phyloP scores from a whole-genome alignment of 345 rosid genomes.

The Ailanthus altissimus region DNA sequence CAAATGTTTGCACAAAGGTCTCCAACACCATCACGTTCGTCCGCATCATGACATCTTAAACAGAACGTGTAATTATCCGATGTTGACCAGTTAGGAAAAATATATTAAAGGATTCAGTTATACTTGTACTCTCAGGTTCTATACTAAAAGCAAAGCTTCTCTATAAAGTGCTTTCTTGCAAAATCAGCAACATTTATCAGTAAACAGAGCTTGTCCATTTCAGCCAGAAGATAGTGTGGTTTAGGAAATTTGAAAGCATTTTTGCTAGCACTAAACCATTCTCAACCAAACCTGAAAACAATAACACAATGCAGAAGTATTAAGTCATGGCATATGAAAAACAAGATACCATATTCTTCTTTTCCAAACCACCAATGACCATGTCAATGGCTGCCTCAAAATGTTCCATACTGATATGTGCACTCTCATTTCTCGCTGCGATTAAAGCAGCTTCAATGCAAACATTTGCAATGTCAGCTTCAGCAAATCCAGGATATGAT shows the following conservation, averaged over 20 bases:
- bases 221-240: neutral
- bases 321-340: neutral
- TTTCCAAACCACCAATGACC: conserved; percentile 60
- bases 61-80: neutral
- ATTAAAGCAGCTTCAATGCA: conserved; percentile 62
- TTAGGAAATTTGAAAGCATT: neutral
- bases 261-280: neutral
- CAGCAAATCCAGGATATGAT: conserved; percentile 50
- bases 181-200: neutral
- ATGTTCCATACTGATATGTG: conserved; percentile 44
- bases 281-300: neutral
- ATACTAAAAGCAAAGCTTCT: neutral
- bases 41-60: neutral
- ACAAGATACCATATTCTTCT: conserved; percentile 46
- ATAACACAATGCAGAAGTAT: neutral
- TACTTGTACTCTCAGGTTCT: neutral
- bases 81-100: conserved; percentile 2
- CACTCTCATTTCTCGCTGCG: conserved; percentile 51
- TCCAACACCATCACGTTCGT: neutral
- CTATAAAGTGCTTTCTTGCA: neutral
- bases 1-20: neutral
- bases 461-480: conserved; percentile 61
- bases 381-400: conserved; percentile 59
- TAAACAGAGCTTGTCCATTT: neutral
- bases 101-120: neutral